Percentiles rank a stretch among this genome's conserved stretches.
Conservation (phyloP, 2,329 filamentous ascomycete genomes). For the Sordariomycetes sp. region DNA sequence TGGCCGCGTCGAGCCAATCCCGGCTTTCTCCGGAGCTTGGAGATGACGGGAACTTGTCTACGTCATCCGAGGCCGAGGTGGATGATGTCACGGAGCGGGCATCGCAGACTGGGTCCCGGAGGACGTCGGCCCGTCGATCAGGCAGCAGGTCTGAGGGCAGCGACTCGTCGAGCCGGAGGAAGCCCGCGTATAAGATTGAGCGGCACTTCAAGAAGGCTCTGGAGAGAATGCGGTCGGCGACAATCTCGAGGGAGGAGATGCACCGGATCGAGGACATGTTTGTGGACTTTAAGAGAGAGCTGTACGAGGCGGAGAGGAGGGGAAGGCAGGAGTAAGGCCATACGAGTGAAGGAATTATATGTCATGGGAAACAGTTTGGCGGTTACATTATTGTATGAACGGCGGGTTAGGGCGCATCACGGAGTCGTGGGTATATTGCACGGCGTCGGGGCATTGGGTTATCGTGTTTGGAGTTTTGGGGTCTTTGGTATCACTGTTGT, state of each 20-base stretch:
- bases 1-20: constrained; percentile 17
- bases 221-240: constrained; percentile 41
- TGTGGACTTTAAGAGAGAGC: constrained; percentile 63
- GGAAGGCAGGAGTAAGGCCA: constrained; percentile 19
- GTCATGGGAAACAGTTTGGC: background rate
- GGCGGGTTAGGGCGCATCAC: background rate
- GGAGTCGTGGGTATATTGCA: background rate
- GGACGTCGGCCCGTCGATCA: background rate
- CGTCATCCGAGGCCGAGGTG: background rate
- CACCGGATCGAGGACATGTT: constrained; percentile 64
- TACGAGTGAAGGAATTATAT: background rate
- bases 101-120: background rate
- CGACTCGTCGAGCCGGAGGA: constrained; percentile 7
- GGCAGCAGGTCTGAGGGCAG: constrained; percentile 5
- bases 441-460: background rate
- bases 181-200: constrained; percentile 13
- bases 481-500: background rate
- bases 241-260: constrained; percentile 51
- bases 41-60: background rate
- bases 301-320: constrained; percentile 57
- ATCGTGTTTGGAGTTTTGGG: background rate
- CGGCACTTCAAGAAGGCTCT: constrained; percentile 25
- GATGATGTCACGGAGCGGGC: background rate
- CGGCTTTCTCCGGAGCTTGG: constrained; percentile 2
- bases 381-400: background rate